A percentile compares a stretch with the other conserved stretches of the same genome.
Conservation (phyloP, 768 basidiomycete genomes). For the Mycena haematopus region DNA sequence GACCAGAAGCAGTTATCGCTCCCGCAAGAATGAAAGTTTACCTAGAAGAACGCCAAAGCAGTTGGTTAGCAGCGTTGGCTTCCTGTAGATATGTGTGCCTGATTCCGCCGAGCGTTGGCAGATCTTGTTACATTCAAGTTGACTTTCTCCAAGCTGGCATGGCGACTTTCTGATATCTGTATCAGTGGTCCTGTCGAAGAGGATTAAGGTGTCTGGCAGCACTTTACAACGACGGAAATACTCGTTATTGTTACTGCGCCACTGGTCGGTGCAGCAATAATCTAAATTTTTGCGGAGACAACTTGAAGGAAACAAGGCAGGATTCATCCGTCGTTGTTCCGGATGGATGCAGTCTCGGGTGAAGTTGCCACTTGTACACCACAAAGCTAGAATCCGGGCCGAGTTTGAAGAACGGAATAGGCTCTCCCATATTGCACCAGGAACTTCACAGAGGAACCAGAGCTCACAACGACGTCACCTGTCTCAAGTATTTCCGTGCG, state of each 20-base stretch:
- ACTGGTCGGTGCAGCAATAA: not conserved
- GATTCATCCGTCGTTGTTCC: not conserved
- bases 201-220: not conserved
- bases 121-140: conserved; percentile 17
- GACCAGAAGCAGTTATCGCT: not conserved
- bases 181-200: conserved; percentile 15
- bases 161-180: not conserved
- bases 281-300: not conserved
- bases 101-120: conserved; percentile 10
- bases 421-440: too few relatives aligned
- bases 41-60: not conserved
- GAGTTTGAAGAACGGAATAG: not conserved
- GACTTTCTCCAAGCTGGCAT: conserved; percentile 4
- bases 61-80: not conserved
- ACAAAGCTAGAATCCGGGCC: too few relatives aligned
- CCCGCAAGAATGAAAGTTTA: not conserved
- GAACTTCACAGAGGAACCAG: too few relatives aligned
- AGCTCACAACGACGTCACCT: conserved; percentile 3
- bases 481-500: not conserved
- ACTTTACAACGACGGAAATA: too few relatives aligned
- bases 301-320: not conserved
- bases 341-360: too few relatives aligned
- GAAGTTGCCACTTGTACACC: too few relatives aligned
- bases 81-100: conserved; percentile 13
- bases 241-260: not conserved